A percentile compares a stretch with the other conserved stretches of the same genome.
Conservation (phyloP, 1,284 basidiomycete genomes). For the Erythrobasidium hasegawianum region DNA sequence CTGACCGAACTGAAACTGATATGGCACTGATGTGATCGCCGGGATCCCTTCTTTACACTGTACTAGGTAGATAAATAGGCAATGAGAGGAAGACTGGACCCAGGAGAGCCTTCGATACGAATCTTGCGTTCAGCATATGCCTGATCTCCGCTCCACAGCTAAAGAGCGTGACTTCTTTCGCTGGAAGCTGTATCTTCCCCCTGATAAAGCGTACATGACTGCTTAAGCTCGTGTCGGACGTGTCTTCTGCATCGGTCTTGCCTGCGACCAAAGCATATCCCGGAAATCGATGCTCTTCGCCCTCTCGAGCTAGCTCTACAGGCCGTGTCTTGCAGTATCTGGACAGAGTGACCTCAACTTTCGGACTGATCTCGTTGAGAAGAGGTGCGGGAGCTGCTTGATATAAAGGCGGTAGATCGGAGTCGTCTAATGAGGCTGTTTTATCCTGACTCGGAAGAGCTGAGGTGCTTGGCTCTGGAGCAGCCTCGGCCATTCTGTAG, state of each 20-base stretch:
- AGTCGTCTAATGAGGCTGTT: neutral
- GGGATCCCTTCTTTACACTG: neutral
- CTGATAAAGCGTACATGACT: conserved; percentile 5
- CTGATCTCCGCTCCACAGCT: conserved; percentile 19
- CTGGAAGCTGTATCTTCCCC: conserved; percentile 12
- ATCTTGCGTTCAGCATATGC: neutral
- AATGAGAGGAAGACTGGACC: neutral
- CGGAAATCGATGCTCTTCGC: conserved; percentile 11
- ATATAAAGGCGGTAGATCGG: conserved; percentile 15
- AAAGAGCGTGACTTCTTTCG: conserved; percentile 24
- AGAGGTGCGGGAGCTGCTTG: conserved; percentile 16
- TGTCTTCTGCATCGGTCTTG: conserved; percentile 7
- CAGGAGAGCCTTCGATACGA: neutral
- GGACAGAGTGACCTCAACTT: conserved; percentile 11
- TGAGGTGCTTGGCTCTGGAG: neutral
- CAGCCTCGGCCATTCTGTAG: conserved; percentile 4
- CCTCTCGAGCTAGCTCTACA: conserved; percentile 6
- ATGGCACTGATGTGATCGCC: too few species aligned
- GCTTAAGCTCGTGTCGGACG: conserved; percentile 1
- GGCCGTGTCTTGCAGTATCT: conserved; percentile 17
- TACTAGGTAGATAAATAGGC: neutral
- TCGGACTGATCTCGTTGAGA: conserved; percentile 1
- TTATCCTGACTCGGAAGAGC: neutral
- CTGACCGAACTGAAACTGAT: too few species aligned
- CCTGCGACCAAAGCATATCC: conserved; percentile 11